Evolutionary conservation across 768 basidiomycete genomes (phyloP).

Genomic region (Lactarius deliciosus): DNA sequence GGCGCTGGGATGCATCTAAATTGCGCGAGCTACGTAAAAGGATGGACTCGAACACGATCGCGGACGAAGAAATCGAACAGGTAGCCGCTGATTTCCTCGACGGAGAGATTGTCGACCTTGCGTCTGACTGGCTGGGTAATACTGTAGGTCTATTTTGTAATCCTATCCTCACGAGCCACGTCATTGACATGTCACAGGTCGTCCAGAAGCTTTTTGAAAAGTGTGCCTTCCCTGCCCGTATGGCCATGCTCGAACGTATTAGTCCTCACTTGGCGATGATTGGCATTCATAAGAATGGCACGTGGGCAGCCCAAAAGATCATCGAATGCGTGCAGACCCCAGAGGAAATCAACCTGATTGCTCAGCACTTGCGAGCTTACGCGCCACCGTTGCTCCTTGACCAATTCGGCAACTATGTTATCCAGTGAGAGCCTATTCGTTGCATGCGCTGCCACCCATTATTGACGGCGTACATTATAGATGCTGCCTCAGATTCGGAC

Average conservation of each 20-base stretch:
- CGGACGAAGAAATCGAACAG: conserved; percentile 83
- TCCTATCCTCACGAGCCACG: conserved; percentile 1
- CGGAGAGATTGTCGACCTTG: conserved; percentile 90
- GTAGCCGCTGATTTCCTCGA: conserved; percentile 90
- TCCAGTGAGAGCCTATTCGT: conserved; percentile 60
- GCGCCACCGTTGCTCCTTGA: conserved; percentile 92
- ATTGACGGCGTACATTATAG: conserved; percentile 39
- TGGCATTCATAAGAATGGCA: conserved; percentile 99
- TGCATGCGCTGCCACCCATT: conserved; percentile 3
- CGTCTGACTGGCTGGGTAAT: conserved; percentile 98
- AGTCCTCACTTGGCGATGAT: conserved; percentile 94
- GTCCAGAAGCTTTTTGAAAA: conserved; percentile 97
- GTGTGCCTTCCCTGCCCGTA: conserved; percentile 71
- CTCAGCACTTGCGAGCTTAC: conserved; percentile 86
- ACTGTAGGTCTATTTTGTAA: conserved; percentile 53
- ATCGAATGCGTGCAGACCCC: conserved; percentile 90
- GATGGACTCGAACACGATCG: conserved; percentile 86
- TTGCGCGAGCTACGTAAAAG: conserved; percentile 93
- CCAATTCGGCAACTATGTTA: conserved; percentile 91
- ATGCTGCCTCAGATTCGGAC: conserved; percentile 87
- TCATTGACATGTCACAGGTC: conserved; percentile 48
- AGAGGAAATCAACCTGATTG: conserved; percentile 83
- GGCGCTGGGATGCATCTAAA: conserved; percentile 91
- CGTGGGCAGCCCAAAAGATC: conserved; percentile 99
- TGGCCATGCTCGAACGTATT: conserved; percentile 92